A percentile compares a stretch with the other conserved stretches of the same genome.
These are phyloP conservation scores for Trametes maxima DNA, from an alignment of 768 basidiomycete species.

Conservation along the genomic window DNA sequence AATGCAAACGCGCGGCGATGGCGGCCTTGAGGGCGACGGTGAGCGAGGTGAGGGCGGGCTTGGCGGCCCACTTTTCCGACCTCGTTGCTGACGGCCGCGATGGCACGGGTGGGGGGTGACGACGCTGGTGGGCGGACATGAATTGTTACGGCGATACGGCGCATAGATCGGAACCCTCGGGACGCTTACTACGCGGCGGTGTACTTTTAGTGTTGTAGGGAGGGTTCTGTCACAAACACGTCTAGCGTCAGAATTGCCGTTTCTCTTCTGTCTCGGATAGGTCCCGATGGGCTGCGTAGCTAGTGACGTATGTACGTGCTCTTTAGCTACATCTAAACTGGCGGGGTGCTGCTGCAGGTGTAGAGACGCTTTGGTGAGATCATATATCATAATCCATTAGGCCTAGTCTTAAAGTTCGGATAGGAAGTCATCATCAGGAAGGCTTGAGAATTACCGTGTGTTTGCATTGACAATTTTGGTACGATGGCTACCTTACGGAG, in stretches of 20 bases:
- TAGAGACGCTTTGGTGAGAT: no score
- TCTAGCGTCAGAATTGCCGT: not conserved
- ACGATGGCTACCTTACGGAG: no score
- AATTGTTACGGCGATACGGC: not conserved
- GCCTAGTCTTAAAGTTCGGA: no score
- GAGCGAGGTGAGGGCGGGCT: conserved; percentile 23
- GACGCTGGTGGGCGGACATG: not conserved
- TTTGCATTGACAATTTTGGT: no score
- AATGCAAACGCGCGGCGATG: conserved; percentile 40
- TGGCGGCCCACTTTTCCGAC: conserved; percentile 28
- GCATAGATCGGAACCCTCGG: not conserved
- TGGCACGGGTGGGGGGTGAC: not conserved
- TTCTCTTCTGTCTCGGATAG: not conserved
- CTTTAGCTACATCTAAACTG: no score
- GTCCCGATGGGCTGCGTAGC: no score
- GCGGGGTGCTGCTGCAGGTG: no score
- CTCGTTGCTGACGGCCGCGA: not conserved
- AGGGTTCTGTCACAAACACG: no score
- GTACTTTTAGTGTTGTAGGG: not conserved
- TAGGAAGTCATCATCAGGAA: no score
- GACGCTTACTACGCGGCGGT: not conserved
- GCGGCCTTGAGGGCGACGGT: conserved; percentile 34
- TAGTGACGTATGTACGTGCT: no score
- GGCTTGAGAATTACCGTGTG: no score
- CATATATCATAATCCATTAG: no score